Conservation (phyloP, 768 basidiomycete genomes). For the Heimioporus sp. region DNA sequence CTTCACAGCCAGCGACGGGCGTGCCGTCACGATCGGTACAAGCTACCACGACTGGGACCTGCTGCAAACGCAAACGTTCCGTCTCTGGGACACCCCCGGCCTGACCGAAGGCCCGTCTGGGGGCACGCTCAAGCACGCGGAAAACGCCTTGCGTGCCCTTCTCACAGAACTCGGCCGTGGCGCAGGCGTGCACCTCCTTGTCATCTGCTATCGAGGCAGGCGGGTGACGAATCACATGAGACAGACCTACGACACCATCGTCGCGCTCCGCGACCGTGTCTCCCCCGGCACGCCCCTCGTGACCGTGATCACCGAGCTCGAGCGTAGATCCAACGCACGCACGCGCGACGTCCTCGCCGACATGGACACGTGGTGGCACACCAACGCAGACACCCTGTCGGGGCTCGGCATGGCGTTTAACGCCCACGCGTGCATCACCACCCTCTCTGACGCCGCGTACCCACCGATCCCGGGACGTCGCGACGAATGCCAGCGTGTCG, state of each 20-base stretch:
- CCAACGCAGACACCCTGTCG: conserved; percentile 10
- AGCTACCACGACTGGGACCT: conserved; percentile 24
- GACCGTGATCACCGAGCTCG: conserved; percentile 20
- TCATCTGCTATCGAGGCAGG: conserved; percentile 19
- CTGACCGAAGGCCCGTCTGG: conserved; percentile 15
- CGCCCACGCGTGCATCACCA: conserved; percentile 24
- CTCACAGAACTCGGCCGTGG: conserved; percentile 17
- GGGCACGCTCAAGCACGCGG: conserved; percentile 9
- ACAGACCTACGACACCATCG: conserved; percentile 18
- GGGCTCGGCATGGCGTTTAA: conserved; percentile 10
- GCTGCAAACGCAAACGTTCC: conserved; percentile 20
- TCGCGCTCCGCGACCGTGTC: conserved; percentile 14
- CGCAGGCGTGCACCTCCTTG: conserved; percentile 18
- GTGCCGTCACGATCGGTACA: conserved; percentile 19
- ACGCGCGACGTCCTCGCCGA: conserved; percentile 1
- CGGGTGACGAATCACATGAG: conserved; percentile 19
- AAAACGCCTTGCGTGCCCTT: conserved; percentile 20
- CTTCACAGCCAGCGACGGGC: conserved; percentile 10
- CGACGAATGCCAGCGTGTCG: conserved; percentile 21
- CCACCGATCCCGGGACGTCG: conserved; percentile 17
- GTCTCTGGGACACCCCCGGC: conserved; percentile 26
- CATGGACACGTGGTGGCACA: conserved; percentile 25
- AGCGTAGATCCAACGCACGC: conserved; percentile 3
- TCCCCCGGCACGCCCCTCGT: conserved; percentile 18
- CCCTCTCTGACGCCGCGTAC: conserved; percentile 16